Evolutionary conservation across 1,284 basidiomycete species (phyloP).

Genomic region (Cyathus pygmaeus): DNA sequence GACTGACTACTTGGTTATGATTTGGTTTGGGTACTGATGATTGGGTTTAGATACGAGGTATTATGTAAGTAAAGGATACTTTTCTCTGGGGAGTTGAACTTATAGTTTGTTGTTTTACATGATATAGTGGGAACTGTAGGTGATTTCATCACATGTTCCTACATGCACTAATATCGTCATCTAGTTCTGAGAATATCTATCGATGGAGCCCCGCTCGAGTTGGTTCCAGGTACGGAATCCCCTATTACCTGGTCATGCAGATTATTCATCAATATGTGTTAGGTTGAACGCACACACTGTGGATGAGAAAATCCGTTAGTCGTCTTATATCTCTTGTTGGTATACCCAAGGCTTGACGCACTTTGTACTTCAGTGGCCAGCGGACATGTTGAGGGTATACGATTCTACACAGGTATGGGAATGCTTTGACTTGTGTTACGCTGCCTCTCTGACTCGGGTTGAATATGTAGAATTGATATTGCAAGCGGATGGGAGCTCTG

Average conservation of each 20-base stretch:
- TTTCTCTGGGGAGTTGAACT: not conserved
- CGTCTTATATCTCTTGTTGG: not conserved
- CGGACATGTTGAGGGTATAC: constrained; percentile 28
- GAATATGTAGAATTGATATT: too few species aligned
- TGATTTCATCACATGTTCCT: not conserved
- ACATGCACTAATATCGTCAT: not conserved
- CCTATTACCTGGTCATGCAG: not conserved
- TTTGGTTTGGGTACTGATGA: constrained; percentile 1
- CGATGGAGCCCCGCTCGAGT: constrained; percentile 36
- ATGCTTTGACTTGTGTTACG: too few species aligned
- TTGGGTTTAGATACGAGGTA: constrained; percentile 25
- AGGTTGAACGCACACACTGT: constrained; percentile 37
- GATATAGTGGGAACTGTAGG: constrained; percentile 32
- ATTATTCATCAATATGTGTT: not conserved
- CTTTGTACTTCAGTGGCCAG: constrained; percentile 16
- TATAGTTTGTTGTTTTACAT: not conserved
- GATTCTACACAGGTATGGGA: constrained; percentile 35
- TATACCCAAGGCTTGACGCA: not conserved
- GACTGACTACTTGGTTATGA: not conserved
- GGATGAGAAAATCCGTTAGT: constrained; percentile 37
- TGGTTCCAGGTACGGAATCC: constrained; percentile 26
- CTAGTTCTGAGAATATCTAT: constrained; percentile 34
- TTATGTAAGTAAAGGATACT: constrained; percentile 26
- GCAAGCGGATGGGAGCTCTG: too few species aligned
- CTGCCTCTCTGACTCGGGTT: too few species aligned